Evolutionary conservation across 257 asterid species (phyloP), one percentile per base, ranked within the genome.

Genomic region (Solanum tacnaense): DNA sequence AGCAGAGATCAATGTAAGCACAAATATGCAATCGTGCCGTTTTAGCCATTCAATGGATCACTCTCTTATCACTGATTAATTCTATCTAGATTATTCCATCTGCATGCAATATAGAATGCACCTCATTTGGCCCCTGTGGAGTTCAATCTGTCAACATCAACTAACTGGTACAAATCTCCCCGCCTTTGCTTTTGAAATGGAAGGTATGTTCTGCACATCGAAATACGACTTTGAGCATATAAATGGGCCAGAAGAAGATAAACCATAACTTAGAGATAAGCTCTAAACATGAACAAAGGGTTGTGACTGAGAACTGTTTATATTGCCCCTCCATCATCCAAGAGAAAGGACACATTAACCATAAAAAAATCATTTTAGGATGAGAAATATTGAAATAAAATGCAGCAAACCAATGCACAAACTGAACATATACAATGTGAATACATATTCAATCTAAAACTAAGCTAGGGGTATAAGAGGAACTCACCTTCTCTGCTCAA

Each of bases 131-230:
- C 67, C 36, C 58, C 84, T 20, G 75, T 86, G 74, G 92, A 87
- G 83, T 90, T 86, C 86, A 93, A 91, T 87, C 98, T 94, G 86
- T 92, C 92, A 89, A 96, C 89, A 90, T 96, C 99, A 46, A 96
- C 95, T 86, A 96, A 92, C 91, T 95, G 95, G 92, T 96, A 96
- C 78, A 96, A 95, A 87, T 95, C 98, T 41, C 98, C 98, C 36
- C 99, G 92, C 27, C 94, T 92, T 89, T 96, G 98, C 87, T 70
- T 92, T 91, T 95, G 96, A 91, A 95, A 93, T 18, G 98, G 99
- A 90, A 94, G 96, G 90, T 89, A 87, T 27, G 89, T 93, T 89
- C 99, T 96, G 97, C 86, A 88, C 71, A 88, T 73, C 10, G 21
- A 67, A 75, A n/a, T 39, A 5, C 15, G 25, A 41, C 36, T 41